These are phyloP conservation scores for Dissophora globulifera DNA, from an alignment of 192 early-diverging fungal genomes.

Conservation along the genomic window DNA sequence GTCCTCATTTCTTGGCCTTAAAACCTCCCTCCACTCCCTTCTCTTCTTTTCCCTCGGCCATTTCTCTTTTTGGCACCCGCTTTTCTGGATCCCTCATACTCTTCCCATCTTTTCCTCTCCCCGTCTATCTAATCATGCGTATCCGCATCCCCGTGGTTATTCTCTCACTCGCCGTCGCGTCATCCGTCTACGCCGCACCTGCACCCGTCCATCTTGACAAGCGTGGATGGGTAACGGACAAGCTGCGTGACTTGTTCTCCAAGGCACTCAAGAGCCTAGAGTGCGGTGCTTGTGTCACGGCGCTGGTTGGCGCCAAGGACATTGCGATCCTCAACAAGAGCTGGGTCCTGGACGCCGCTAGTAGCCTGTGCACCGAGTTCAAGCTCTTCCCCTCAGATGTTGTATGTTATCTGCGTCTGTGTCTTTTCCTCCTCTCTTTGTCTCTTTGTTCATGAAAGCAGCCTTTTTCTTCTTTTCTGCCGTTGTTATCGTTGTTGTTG, in stretches of 20 bases:
- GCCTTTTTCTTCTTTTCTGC: background rate
- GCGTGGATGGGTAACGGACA: constrained; percentile 35
- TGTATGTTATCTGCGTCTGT: constrained; percentile 31
- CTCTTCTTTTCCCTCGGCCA: background rate
- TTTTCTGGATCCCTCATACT: background rate
- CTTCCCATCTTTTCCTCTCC: background rate
- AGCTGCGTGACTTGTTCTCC: constrained; percentile 26
- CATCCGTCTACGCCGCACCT: constrained; percentile 39
- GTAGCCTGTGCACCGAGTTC: constrained; percentile 43
- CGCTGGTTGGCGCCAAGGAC: constrained; percentile 55
- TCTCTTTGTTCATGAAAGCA: background rate
- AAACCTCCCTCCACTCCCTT: constrained; percentile 26
- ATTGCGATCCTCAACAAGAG: constrained; percentile 56
- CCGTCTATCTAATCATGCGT: constrained; percentile 17
- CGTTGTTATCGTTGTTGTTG: too few relatives aligned
- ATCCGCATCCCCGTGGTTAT: constrained; percentile 33
- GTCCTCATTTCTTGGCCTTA: too few relatives aligned
- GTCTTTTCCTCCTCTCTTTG: background rate
- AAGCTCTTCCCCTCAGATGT: constrained; percentile 53
- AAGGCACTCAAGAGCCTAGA: constrained; percentile 42
- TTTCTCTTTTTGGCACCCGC: background rate
- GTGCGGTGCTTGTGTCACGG: constrained; percentile 59
- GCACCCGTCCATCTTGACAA: constrained; percentile 27
- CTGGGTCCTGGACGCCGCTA: constrained; percentile 48
- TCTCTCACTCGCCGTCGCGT: constrained; percentile 31